Conservation (phyloP, 345 rosid species). For the Firmiana major region DNA sequence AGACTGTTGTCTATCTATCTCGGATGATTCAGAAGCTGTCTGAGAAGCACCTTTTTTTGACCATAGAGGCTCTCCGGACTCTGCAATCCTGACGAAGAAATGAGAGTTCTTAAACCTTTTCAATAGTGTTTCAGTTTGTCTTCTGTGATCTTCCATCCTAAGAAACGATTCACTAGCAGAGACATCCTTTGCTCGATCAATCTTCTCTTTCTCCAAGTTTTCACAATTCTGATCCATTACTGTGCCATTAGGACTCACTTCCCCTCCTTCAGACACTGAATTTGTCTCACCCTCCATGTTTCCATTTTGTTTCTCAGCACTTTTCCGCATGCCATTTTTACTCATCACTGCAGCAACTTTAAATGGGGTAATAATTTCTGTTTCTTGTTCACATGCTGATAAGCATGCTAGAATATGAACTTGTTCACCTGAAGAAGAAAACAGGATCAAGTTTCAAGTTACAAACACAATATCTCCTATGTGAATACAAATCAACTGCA, state of each 20-base stretch:
- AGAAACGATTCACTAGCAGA: conserved; percentile 80
- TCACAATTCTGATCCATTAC: conserved; percentile 46
- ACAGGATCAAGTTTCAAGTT: conserved; percentile 17
- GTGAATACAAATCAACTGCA: background rate
- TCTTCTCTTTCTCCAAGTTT: conserved; percentile 44
- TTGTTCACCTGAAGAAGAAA: conserved; percentile 73
- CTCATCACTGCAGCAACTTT: conserved; percentile 88
- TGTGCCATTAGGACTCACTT: conserved; percentile 37
- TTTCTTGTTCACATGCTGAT: conserved; percentile 68
- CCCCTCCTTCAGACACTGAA: conserved; percentile 40
- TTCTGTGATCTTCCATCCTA: conserved; percentile 80
- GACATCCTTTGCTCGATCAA: conserved; percentile 46
- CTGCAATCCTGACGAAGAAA: conserved; percentile 90
- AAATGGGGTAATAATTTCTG: conserved; percentile 86
- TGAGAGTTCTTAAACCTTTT: conserved; percentile 85
- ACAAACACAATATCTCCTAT: conserved; percentile 1
- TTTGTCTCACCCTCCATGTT: conserved; percentile 31
- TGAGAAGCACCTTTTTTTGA: conserved; percentile 50
- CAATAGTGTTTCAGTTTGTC: conserved; percentile 63
- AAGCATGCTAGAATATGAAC: conserved; percentile 85
- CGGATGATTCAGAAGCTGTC: conserved; percentile 24
- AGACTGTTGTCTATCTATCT: conserved; percentile 30
- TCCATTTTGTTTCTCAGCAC: conserved; percentile 50
- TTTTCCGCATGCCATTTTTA: conserved; percentile 62
- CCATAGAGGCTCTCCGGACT: conserved; percentile 81